Evolutionary conservation across 1,284 basidiomycete genomes (phyloP).

Genomic region (Inonotus obliquus): DNA sequence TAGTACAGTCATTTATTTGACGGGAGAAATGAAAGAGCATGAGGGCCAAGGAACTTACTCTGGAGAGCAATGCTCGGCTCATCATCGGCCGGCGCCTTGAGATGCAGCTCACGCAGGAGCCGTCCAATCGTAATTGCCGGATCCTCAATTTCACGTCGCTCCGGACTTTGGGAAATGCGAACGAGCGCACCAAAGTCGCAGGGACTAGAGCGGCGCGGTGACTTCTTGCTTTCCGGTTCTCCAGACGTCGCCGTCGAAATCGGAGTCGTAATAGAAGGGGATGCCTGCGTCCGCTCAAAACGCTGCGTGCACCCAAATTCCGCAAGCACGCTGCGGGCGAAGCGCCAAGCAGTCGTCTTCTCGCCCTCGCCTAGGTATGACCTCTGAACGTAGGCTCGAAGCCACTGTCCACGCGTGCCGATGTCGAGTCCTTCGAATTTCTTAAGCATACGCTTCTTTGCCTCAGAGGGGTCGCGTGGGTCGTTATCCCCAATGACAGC

Average conservation of each 20-base stretch:
- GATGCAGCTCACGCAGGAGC: conserved; percentile 7
- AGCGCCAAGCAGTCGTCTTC: neutral
- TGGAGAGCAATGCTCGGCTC: conserved; percentile 11
- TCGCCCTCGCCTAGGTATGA: conserved; percentile 3
- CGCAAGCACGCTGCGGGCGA: conserved; percentile 1
- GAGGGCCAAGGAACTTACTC: conserved; percentile 8
- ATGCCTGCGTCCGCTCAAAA: neutral
- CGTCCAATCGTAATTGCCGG: conserved; percentile 7
- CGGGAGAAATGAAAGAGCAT: neutral
- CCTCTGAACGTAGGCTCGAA: conserved; percentile 18
- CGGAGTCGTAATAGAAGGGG: neutral
- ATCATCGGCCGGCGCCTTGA: conserved; percentile 1
- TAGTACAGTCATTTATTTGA: neutral
- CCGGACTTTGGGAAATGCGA: neutral
- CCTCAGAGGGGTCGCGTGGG: conserved; percentile 9
- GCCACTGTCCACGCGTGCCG: conserved; percentile 19
- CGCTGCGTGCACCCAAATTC: conserved; percentile 10
- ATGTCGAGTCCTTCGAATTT: conserved; percentile 10
- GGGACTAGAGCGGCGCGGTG: neutral
- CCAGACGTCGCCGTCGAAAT: neutral
- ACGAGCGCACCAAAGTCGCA: conserved; percentile 15
- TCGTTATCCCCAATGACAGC: conserved; percentile 13
- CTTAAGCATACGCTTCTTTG: conserved; percentile 2
- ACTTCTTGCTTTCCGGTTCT: conserved; percentile 5
- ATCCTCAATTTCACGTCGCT: conserved; percentile 2